These are phyloP conservation scores for Phytophthora pinifolia DNA, from an alignment of 352 stramenopile genomes.

Conservation along the genomic window DNA sequence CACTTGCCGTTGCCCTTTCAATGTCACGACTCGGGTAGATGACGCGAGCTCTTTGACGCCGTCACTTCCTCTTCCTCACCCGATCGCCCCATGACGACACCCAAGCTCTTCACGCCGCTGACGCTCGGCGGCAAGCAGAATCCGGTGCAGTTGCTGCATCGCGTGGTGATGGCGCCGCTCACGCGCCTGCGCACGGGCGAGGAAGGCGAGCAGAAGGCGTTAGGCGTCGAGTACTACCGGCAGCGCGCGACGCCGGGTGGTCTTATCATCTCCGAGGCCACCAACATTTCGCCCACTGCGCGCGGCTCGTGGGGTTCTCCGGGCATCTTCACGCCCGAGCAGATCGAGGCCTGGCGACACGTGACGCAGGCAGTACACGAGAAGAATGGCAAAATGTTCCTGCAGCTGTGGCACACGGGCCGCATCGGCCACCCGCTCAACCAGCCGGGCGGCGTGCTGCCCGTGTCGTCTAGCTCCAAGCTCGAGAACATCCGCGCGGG, in stretches of 20 bases:
- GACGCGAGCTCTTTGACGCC: conserved; percentile 9
- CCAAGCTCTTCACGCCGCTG: conserved; percentile 64
- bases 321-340: conserved; percentile 54
- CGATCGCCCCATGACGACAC: conserved; percentile 9
- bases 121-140: conserved; percentile 58
- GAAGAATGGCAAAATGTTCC: conserved; percentile 75
- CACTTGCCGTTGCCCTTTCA: too few species aligned
- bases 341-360: conserved; percentile 52
- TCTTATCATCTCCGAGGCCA: conserved; percentile 65
- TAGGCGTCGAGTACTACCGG: conserved; percentile 61
- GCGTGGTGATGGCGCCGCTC: conserved; percentile 70
- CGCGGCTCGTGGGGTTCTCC: conserved; percentile 50
- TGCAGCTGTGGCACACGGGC: conserved; percentile 90
- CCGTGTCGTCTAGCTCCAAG: conserved; percentile 60
- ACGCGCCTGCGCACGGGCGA: conserved; percentile 47
- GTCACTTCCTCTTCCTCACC: conserved; percentile 8
- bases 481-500: conserved; percentile 29
- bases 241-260: conserved; percentile 56
- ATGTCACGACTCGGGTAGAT: conserved; percentile 13
- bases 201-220: conserved; percentile 35
- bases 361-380: conserved; percentile 70
- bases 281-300: conserved; percentile 50
- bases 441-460: conserved; percentile 54
- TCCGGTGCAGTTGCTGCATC: conserved; percentile 53
- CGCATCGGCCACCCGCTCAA: conserved; percentile 67